Conservation (phyloP, 164 flowering plant genomes). For the Aristolochia contorta region DNA sequence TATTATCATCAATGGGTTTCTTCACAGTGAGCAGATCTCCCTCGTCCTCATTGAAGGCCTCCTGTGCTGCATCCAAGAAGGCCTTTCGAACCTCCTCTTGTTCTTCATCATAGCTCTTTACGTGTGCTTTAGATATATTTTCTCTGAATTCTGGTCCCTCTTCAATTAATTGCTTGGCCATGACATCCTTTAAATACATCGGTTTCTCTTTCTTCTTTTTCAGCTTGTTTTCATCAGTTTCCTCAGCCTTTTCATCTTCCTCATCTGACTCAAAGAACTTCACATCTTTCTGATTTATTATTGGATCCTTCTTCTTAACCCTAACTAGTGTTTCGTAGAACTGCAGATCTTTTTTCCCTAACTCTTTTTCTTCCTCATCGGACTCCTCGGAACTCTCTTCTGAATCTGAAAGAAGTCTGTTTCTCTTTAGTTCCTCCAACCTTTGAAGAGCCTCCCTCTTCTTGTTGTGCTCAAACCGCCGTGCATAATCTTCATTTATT, state of each 20-base stretch:
- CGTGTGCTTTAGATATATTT: constrained; percentile 1
- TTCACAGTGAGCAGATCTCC: constrained; percentile 52
- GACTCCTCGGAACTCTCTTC: constrained; percentile 14
- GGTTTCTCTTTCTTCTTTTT: constrained; percentile 28
- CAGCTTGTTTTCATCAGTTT: constrained; percentile 1
- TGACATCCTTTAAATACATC: constrained; percentile 73
- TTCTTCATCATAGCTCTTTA: constrained; percentile 52
- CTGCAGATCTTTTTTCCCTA: constrained; percentile 24
- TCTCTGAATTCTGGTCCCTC: constrained; percentile 54
- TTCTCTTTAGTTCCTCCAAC: constrained; percentile 54
- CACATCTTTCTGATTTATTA: constrained; percentile 35
- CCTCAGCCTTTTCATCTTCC: constrained; percentile 9
- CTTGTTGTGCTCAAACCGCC: constrained; percentile 67
- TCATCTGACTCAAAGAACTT: constrained; percentile 40
- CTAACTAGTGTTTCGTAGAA: constrained; percentile 43
- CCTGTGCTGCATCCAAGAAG: constrained; percentile 18
- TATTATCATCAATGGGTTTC: constrained; percentile 18
- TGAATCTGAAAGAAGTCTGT: constrained; percentile 32
- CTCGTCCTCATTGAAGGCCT: constrained; percentile 24
- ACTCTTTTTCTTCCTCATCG: constrained; percentile 14
- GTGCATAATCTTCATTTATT: constrained; percentile 47
- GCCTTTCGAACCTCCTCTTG: constrained; percentile 44
- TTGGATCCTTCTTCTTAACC: constrained; percentile 62
- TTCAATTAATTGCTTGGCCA: constrained; percentile 60
- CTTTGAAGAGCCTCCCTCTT: constrained; percentile 66